Conservation (phyloP, 768 basidiomycete genomes). For the Kwoniella dejecticola region DNA sequence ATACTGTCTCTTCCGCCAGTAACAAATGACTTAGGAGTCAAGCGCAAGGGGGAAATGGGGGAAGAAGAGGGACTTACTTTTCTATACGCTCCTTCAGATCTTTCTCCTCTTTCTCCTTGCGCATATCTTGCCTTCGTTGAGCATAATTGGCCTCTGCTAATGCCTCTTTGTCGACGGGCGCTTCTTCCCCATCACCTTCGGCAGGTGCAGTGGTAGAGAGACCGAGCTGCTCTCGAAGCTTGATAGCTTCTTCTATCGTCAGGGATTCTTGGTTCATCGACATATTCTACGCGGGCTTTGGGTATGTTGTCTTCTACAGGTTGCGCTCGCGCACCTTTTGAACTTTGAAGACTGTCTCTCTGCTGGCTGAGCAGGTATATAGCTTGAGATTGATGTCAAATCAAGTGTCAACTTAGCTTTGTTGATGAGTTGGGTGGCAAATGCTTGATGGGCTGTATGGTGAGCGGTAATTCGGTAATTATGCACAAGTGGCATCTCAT, state of each 20-base stretch:
- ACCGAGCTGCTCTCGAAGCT: conserved; percentile 88
- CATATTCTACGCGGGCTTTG: no score
- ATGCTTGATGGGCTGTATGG: conserved; percentile 1
- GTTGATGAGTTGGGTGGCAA: conserved; percentile 17
- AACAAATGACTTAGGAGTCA: neutral
- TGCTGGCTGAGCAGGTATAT: no score
- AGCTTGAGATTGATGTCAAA: no score
- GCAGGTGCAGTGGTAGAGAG: conserved; percentile 81
- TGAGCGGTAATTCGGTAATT: conserved; percentile 11
- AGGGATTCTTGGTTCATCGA: conserved; percentile 41
- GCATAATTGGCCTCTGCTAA: conserved; percentile 85
- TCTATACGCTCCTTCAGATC: conserved; percentile 56
- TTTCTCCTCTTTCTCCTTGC: conserved; percentile 60
- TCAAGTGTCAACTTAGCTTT: no score
- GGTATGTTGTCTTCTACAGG: no score
- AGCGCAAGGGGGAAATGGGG: neutral
- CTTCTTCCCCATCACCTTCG: conserved; percentile 65
- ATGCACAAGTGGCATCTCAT: neutral
- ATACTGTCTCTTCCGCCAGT: conserved; percentile 5
- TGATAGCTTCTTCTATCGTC: conserved; percentile 59
- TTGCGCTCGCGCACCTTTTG: no score
- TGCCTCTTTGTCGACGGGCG: conserved; percentile 61
- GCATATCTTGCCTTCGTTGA: conserved; percentile 65
- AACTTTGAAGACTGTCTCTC: no score
- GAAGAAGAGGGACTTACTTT: conserved; percentile 63